phyloP scores from a whole-genome alignment of 2,329 filamentous ascomycete species.

The Dothistroma septosporum region DNA sequence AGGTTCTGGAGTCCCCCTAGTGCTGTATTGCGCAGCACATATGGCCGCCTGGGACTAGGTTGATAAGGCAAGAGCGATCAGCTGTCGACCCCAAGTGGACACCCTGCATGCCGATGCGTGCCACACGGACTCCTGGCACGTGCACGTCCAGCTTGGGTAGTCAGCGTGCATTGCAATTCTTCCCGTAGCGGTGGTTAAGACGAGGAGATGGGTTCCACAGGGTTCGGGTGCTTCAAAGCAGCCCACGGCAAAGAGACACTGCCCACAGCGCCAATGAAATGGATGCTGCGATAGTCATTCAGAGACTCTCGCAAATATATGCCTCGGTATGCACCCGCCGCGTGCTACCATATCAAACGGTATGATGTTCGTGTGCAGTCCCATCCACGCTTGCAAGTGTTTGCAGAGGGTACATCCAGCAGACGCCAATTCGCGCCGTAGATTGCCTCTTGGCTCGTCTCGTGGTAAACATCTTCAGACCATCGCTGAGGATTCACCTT shows the following conservation, averaged over 20 bases:
- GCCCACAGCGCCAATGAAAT: no score
- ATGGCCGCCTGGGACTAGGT: no score
- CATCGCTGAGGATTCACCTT: background rate
- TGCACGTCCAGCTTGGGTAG: background rate
- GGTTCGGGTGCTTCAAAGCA: no score
- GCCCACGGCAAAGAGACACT: no score
- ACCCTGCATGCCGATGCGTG: background rate
- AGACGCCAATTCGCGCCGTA: background rate
- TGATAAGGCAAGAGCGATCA: background rate
- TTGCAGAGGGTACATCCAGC: background rate
- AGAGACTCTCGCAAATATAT: background rate
- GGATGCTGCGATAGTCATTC: no score
- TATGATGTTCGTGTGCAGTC: background rate
- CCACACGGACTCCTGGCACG: background rate
- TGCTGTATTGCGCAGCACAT: no score
- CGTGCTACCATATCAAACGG: background rate
- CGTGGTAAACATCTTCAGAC: slow-evolving; percentile 1
- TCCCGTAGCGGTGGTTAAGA: no score
- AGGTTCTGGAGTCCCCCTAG: background rate
- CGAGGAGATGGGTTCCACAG: no score
- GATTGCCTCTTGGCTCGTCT: slow-evolving; percentile 1
- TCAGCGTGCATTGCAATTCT: background rate
- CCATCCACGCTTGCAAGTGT: background rate
- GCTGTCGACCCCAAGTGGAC: background rate
- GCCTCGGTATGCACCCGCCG: background rate